Base-by-base conservation (phyloP, 768 basidiomycete genomes). In the Amanita muscaria region DNA sequence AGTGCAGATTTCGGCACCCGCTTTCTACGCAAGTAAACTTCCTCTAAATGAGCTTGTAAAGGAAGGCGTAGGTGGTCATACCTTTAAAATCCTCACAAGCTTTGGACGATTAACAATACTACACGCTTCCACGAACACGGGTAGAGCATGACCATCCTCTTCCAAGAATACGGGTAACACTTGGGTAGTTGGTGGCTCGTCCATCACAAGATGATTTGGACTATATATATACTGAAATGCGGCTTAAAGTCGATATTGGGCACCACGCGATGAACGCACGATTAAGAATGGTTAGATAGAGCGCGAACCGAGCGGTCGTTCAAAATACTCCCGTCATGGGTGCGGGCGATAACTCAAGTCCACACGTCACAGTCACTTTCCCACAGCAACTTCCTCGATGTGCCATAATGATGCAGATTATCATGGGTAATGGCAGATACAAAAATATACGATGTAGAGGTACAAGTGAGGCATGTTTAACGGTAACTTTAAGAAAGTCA, bases 401-500 rank as follows among this genome's bases (percentile, higher is more conserved):
- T 37, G 32, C 19, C 52, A 48, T 52, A 51, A 51, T 27, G n/a
- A 41, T 60, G 64, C 60, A 66, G 62, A 61, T 52, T 46, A 50
- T 57, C 58, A 67, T 65, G 52, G 51, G 49, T 56, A 51, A 59
- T 58, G 48, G 54, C 56, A 62, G 52, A 62, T 58, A 60, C 53
- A 56, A 53, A 65, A 61, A 62, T 64, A 73, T 69, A 74, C 66
- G 66, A 67, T 57, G 66, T 62, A 67, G 61, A 63, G 56, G 64
- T 55, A 63, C 60, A 58, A 63, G 52, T 51, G 44, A 51, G 45
- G 16, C 43, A 64, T 57, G 52, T 62, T 77, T 71, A 85, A 76
- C 86, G 86, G 76, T 89, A 89, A 79, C 87, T 89, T 67, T 31
- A 46, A 31, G 25, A 18, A 34, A 37, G 16, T 57, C 23, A 55